Base-by-base conservation (phyloP, 306 rosid species). In the Quillaja saponaria region DNA sequence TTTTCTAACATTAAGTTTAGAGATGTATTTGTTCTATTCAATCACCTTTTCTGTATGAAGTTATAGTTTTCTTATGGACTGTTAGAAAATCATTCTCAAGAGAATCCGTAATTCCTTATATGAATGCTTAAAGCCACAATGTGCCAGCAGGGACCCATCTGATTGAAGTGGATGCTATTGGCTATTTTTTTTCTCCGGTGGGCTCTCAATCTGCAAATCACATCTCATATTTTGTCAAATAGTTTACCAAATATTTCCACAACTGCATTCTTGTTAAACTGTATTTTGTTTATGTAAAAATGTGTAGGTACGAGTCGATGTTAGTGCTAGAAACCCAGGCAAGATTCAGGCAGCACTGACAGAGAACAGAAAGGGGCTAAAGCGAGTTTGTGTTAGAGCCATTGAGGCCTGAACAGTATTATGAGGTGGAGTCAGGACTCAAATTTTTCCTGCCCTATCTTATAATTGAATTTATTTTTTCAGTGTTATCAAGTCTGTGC, bases 141-240 rank as follows among this genome's bases (percentile, higher is more conserved):
- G 97, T 89, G 71, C 78, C 91, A 15, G 96, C 99, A 6, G 99
- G 97, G 72, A 94, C 97, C 72, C 99, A 94, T 82, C 88, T 94
- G 34, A 85, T 94, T 65, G 99, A 94, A 87, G 99, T 94, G 62
- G 64, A 83, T 39, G 99, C 97, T 50, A 58, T 78, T 6, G 99
- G 97, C 59, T 83, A 73, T 80, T 85, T 81, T 76, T 94, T 94
- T 75, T 94, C 99, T 53, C 97, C 96, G 58, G 99, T 94, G 78
- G 63, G 45, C 60, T 66, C 61, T 49, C 73, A 44, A 63, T 68
- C 67, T 69, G 51, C 54, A 64, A 33, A 68, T 55, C 49, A 38
- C 50, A 34, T 45, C 52, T 62, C 8, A 11, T 51, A 17, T 4
- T 47, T 51, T 71, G 46, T 66, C 18, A 38, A 40, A 17, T 28